phyloP scores from a whole-genome alignment of 2,329 filamentous ascomycete genomes.

The Xylaria sp. region DNA sequence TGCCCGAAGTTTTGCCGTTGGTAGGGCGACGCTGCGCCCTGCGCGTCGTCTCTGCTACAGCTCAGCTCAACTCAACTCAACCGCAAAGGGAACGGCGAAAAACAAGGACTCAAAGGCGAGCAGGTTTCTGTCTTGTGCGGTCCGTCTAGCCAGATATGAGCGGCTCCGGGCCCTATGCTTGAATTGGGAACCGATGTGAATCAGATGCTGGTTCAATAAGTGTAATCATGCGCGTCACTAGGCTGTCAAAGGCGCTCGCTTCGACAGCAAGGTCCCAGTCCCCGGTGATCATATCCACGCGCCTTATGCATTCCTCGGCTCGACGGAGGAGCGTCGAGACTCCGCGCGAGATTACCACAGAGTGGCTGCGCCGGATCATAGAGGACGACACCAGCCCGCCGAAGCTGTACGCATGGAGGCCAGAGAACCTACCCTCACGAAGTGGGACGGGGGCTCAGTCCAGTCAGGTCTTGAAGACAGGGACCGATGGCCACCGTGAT shows the following conservation, averaged over 20 bases:
- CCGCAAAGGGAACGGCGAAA: background rate
- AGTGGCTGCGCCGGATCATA: constrained; percentile 43
- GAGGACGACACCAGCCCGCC: constrained; percentile 38
- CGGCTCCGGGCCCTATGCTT: background rate
- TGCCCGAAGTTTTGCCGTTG: constrained; percentile 33
- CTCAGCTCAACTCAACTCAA: background rate
- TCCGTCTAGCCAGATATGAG: background rate
- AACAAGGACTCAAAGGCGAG: background rate
- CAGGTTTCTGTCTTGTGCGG: background rate
- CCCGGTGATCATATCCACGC: background rate
- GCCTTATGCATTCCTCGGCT: constrained; percentile 20
- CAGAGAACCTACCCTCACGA: constrained; percentile 39
- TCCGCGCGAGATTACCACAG: constrained; percentile 20
- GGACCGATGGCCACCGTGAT: background rate
- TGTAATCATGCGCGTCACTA: constrained; percentile 21
- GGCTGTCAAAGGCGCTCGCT: constrained; percentile 4
- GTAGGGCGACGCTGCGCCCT: background rate
- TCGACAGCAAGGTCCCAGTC: background rate
- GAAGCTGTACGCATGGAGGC: constrained; percentile 48
- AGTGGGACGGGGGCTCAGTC: background rate
- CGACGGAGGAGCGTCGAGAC: background rate
- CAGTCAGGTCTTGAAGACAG: background rate
- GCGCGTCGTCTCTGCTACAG: background rate
- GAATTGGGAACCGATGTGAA: constrained; percentile 2
- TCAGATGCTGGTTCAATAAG: constrained; percentile 4